Base-by-base conservation (phyloP, 805 yeast species). In the Saccharomycopsis microspora region DNA sequence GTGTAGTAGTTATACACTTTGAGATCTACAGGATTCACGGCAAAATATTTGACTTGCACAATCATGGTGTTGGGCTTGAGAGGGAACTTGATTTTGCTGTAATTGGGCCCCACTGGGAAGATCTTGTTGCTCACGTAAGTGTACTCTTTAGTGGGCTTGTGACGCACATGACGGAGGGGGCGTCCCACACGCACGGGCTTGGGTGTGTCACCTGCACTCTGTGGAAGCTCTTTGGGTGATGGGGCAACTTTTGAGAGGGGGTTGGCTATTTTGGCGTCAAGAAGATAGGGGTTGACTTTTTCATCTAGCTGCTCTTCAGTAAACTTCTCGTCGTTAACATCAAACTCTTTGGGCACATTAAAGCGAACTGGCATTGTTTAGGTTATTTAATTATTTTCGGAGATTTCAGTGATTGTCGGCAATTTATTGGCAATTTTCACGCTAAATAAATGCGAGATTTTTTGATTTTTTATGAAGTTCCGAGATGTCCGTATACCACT, bases 11-110 rank as follows among this genome's bases (percentile, higher is more conserved):
- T 75, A 57, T 75, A 67, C 45, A 82, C 74, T 49, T 79, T 71
- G 54, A 80, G 57, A 57, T 84, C 94, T 44, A 75, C 68, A 3
- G 90, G 84, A 56, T 80, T 81, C 37, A 85, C 64, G 1, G 82
- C 75, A 1, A 76, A 79, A 49, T 75, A 75, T 42, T 67, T 65
- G 29, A 82, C 76, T 54, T 80, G 74, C 8, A 85, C 76, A 27
- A 83, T 65, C 4, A 83, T 57, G 45, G 70, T 69, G 55, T 68
- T 66, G 32, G 67, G 58, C 5, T 68, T 62, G 43, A 78, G 63
- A 3, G 82, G 84, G 28, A 71, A 57, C 32, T 69, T 69, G 43
- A 75, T 68, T 39, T 69, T 70, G 54, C 75, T 74, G 58, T 78
- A 79, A 35, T 76, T 75, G 56, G 80, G 68, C 44, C 57, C 43